Evolutionary conservation across 441 rosid species (phyloP), one percentile per base, ranked within the genome.

Genomic region (Biscutella laevigata): DNA sequence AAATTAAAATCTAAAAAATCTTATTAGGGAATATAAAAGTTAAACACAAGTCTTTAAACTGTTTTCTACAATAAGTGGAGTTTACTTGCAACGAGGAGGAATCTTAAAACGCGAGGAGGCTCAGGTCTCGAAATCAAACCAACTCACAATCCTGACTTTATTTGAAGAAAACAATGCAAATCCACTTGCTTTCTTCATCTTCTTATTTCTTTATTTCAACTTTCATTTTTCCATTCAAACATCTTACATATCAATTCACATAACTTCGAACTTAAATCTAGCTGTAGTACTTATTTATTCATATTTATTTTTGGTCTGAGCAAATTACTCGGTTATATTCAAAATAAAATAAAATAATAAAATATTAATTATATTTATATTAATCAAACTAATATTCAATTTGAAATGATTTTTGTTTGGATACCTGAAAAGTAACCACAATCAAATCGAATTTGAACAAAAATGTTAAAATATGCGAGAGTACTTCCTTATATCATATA

Each of bases 111-210:
- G 61, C 50, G 30, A 42, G 70, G 82, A n/a, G n/a, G n/a, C 79
- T 42, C 84, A 49, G 20, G 35, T 61, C 71, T 66, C 80, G 67
- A 78, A 70, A 71, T 57, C 33, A 68, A 74, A 72, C 77, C 74
- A 63, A 54, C 52, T 68, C 66, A 62, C 49, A 41, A 61, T 30
- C 57, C 69, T 64, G 70, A 53, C 73, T 32, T 46, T 13, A 7
- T 76, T 76, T n/a, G 73, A 63, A 73, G 86, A 84, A 88, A 80
- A 75, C 94, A 44, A 84, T 77, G 96, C 81, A 80, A 48, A 39
- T 72, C 53, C 94, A 88, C 96, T 76, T 88, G 94, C 64, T 25
- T 5, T 20, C 1, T 4, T 27, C 10, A 9, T 16, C 6, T 9
- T 26, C 55, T 44, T 62, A 27, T 27, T 2, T 11, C 30, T 6